phyloP scores from a whole-genome alignment of 331 rosid genomes.

The Rosa hybrid region DNA sequence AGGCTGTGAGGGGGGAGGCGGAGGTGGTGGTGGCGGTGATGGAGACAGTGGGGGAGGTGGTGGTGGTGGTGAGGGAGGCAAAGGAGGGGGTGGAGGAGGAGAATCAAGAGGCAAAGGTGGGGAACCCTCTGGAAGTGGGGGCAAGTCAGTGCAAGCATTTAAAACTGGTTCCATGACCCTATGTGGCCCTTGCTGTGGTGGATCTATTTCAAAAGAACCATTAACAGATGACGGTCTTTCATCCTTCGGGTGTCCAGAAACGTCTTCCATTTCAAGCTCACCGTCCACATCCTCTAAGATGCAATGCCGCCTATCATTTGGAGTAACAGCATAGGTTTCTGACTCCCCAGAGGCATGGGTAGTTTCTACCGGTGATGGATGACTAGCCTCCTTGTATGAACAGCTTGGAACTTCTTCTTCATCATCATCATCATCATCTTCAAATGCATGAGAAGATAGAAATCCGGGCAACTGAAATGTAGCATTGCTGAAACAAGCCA shows the following conservation, averaged over 20 bases:
- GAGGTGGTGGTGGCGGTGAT: constrained; percentile 57
- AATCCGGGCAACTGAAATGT: constrained; percentile 96
- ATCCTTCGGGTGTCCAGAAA: constrained; percentile 86
- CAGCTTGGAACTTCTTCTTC: constrained; percentile 58
- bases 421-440: constrained; percentile 63
- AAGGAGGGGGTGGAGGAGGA: constrained; percentile 90
- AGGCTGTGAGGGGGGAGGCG: constrained; percentile 48
- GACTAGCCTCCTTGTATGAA: constrained; percentile 52
- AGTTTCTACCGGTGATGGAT: constrained; percentile 51
- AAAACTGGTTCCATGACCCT: constrained; percentile 42
- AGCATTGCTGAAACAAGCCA: constrained; percentile 78
- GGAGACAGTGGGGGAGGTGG: constrained; percentile 34
- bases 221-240: constrained; percentile 47
- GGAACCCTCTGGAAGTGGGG: constrained; percentile 71
- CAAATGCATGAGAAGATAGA: constrained; percentile 73
- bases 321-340: constrained; percentile 68
- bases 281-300: constrained; percentile 97
- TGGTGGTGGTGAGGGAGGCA: constrained; percentile 87
- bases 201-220: constrained; percentile 49
- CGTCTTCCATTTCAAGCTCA: constrained; percentile 99
- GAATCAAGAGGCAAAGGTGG: constrained; percentile 94
- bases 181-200: constrained; percentile 46
- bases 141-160: constrained; percentile 43
- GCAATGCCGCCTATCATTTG: constrained; percentile 90
- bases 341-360: constrained; percentile 57